These are phyloP conservation scores for Phalaenopsis equestris DNA, from an alignment of 106 monocot species.

Conservation along the genomic window DNA sequence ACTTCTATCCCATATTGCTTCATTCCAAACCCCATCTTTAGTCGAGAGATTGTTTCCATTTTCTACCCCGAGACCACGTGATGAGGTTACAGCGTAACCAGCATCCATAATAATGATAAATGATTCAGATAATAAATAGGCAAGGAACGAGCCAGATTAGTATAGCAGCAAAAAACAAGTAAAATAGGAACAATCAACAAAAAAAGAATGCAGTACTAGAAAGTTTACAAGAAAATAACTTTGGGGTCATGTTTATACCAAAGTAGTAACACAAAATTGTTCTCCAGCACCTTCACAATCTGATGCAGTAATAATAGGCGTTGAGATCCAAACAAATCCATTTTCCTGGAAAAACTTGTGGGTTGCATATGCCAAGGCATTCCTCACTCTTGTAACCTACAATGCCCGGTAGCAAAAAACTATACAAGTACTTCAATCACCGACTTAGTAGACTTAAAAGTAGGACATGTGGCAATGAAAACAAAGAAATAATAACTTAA, in stretches of 20 bases:
- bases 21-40: not conserved
- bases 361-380: slow-evolving; percentile 90
- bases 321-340: slow-evolving; percentile 96
- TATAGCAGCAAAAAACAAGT: not conserved
- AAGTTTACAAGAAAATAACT: not conserved
- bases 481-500: not conserved
- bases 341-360: slow-evolving; percentile 97
- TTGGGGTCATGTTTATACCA: slow-evolving; percentile 37
- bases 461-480: not conserved
- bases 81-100: not conserved
- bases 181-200: not conserved
- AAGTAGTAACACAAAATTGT: slow-evolving; percentile 94
- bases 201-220: not conserved
- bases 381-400: slow-evolving; percentile 88
- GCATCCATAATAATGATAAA: not conserved
- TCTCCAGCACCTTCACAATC: slow-evolving; percentile 99
- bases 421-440: not conserved
- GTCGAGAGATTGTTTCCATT: not conserved
- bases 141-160: not conserved
- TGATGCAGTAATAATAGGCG: slow-evolving; percentile 93
- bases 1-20: too few species aligned
- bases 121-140: not conserved
- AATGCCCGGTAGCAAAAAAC: slow-evolving; percentile 16
- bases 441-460: not conserved
- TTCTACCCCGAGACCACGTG: not conserved